A percentile compares a stretch with the other conserved stretches of the same genome.
These are phyloP conservation scores for Macrolepiota albuminosa DNA, from an alignment of 768 basidiomycete genomes.

Conservation along the genomic window DNA sequence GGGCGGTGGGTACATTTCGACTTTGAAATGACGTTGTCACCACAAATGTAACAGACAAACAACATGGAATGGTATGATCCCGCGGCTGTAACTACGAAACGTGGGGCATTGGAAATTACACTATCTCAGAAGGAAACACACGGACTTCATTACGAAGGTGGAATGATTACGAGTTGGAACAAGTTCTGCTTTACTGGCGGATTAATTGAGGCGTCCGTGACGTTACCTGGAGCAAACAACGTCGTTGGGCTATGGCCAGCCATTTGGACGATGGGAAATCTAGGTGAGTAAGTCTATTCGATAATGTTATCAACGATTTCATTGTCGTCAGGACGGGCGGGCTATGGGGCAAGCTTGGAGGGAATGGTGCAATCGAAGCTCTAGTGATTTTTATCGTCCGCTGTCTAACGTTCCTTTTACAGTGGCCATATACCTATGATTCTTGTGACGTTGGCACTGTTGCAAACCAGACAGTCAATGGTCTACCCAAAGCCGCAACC, in stretches of 20 bases:
- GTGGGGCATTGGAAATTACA: constrained; percentile 74
- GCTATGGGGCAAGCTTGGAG: constrained; percentile 83
- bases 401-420: constrained; percentile 5
- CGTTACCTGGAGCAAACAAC: constrained; percentile 62
- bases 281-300: constrained; percentile 37
- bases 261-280: constrained; percentile 76
- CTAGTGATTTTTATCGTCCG: neutral
- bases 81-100: constrained; percentile 63
- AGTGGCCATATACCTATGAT: constrained; percentile 86
- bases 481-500: constrained; percentile 55
- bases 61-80: constrained; percentile 92
- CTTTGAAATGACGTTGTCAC: neutral
- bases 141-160: constrained; percentile 68
- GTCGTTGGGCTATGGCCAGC: constrained; percentile 76
- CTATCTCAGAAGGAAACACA: constrained; percentile 63
- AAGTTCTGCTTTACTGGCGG: constrained; percentile 96
- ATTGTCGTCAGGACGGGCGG: constrained; percentile 57
- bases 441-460: constrained; percentile 92
- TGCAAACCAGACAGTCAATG: constrained; percentile 75
- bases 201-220: constrained; percentile 63
- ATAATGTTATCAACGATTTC: neutral
- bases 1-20: constrained; percentile 41
- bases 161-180: constrained; percentile 72
- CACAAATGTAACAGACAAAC: constrained; percentile 40
- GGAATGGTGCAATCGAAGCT: constrained; percentile 49